phyloP scores from a whole-genome alignment of 306 rosid genomes.

The Acacia acuminata region DNA sequence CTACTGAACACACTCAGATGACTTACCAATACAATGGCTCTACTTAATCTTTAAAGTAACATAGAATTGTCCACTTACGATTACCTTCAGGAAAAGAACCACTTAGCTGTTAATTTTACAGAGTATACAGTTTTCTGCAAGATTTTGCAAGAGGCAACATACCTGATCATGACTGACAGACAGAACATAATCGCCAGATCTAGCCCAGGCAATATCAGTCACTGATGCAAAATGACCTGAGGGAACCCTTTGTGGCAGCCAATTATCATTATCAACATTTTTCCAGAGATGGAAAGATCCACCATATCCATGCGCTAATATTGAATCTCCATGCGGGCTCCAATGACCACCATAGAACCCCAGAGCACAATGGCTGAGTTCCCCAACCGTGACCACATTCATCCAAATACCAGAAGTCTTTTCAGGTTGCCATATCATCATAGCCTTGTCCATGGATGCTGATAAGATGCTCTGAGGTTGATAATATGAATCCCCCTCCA shows the following conservation, averaged over 20 bases:
- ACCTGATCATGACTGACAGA: constrained; percentile 99
- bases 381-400: constrained; percentile 98
- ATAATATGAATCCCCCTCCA: constrained; percentile 48
- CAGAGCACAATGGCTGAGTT: constrained; percentile 91
- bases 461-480: constrained; percentile 92
- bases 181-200: constrained; percentile 74
- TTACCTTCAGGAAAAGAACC: neutral
- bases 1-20: neutral
- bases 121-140: neutral
- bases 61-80: neutral
- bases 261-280: constrained; percentile 70
- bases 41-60: neutral
- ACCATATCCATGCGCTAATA: constrained; percentile 96
- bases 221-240: constrained; percentile 95
- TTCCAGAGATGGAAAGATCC: constrained; percentile 97
- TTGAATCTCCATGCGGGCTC: constrained; percentile 83
- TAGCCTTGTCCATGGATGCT: constrained; percentile 99
- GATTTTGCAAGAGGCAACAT: constrained; percentile 2
- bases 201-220: constrained; percentile 82
- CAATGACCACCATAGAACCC: constrained; percentile 98
- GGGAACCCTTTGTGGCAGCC: constrained; percentile 96
- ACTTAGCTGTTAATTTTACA: neutral
- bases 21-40: neutral
- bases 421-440: constrained; percentile 99
- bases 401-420: constrained; percentile 92